Evolutionary conservation across 1,139 yeast species (phyloP).

Genomic region (Lipomyces yarrowii): DNA sequence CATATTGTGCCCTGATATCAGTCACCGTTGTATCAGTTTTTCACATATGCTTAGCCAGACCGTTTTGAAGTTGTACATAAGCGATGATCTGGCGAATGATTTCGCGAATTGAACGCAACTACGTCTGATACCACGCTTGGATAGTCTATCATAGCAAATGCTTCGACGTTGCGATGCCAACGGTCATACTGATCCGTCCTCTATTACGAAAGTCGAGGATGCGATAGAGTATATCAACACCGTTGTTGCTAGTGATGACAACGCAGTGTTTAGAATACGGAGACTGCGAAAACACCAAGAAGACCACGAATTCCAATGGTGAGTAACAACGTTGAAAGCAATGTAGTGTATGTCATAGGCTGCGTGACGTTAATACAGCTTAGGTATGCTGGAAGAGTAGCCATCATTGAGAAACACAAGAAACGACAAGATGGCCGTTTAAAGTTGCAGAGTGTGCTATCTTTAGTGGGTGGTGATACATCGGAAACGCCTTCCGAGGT

Average conservation of each 20-base stretch:
- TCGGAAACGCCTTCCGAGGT: slow-evolving; percentile 13
- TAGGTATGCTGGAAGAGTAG: slow-evolving; percentile 26
- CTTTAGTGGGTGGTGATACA: slow-evolving; percentile 20
- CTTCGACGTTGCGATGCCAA: background rate
- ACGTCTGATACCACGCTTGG: background rate
- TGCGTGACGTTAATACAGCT: background rate
- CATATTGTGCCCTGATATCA: background rate
- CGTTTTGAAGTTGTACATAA: background rate
- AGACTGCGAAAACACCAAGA: slow-evolving; percentile 23
- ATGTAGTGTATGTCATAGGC: background rate
- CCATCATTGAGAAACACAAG: slow-evolving; percentile 14
- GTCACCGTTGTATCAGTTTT: background rate
- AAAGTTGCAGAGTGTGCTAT: slow-evolving; percentile 15
- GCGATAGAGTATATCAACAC: slow-evolving; percentile 8
- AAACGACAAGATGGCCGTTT: slow-evolving; percentile 16
- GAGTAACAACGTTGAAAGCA: background rate
- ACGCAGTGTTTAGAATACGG: slow-evolving; percentile 8
- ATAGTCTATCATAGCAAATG: background rate
- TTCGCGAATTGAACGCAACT: background rate
- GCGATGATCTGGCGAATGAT: background rate
- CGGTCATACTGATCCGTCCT: background rate
- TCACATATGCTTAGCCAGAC: background rate
- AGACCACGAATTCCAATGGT: slow-evolving; percentile 28
- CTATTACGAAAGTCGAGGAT: background rate
- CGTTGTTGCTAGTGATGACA: slow-evolving; percentile 1